phyloP scores from a whole-genome alignment of 148 eudicot genomes.

The Simmondsia chinensis region DNA sequence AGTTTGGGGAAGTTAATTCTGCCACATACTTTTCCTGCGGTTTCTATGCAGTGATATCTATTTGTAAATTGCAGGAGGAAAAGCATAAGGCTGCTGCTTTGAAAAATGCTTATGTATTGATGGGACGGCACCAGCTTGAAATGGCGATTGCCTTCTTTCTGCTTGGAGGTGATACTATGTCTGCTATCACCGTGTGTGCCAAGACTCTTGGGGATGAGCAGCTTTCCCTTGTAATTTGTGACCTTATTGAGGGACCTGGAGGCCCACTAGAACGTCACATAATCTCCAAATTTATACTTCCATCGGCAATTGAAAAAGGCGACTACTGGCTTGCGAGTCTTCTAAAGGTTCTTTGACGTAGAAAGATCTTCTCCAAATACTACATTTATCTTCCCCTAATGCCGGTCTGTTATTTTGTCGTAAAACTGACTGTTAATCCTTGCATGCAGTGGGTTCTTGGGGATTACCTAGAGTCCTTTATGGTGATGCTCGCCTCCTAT shows the following conservation, averaged over 20 bases:
- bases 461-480: slow-evolving; percentile 49
- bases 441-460: slow-evolving; percentile 73
- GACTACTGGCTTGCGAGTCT: slow-evolving; percentile 84
- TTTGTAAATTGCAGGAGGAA: slow-evolving; percentile 86
- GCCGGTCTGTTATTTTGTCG: neutral
- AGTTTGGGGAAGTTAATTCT: no score
- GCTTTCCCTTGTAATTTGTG: slow-evolving; percentile 95
- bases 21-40: no score
- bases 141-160: slow-evolving; percentile 93
- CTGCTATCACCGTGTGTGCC: slow-evolving; percentile 87
- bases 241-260: slow-evolving; percentile 76
- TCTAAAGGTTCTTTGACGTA: slow-evolving; percentile 60
- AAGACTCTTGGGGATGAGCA: slow-evolving; percentile 94
- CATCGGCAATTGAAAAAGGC: slow-evolving; percentile 70
- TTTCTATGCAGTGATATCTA: no score
- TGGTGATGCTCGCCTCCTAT: slow-evolving; percentile 47
- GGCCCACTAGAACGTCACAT: slow-evolving; percentile 65
- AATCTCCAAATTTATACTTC: slow-evolving; percentile 71
- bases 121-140: slow-evolving; percentile 95
- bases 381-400: neutral
- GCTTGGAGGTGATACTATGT: slow-evolving; percentile 90
- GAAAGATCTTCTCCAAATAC: neutral
- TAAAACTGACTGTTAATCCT: slow-evolving; percentile 5
- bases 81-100: slow-evolving; percentile 92
- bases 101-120: slow-evolving; percentile 93